Evolutionary conservation across 75 land plant genomes (phyloP), one percentile per base, ranked within the genome.

Genomic region (Adiantum capillusveneris): DNA sequence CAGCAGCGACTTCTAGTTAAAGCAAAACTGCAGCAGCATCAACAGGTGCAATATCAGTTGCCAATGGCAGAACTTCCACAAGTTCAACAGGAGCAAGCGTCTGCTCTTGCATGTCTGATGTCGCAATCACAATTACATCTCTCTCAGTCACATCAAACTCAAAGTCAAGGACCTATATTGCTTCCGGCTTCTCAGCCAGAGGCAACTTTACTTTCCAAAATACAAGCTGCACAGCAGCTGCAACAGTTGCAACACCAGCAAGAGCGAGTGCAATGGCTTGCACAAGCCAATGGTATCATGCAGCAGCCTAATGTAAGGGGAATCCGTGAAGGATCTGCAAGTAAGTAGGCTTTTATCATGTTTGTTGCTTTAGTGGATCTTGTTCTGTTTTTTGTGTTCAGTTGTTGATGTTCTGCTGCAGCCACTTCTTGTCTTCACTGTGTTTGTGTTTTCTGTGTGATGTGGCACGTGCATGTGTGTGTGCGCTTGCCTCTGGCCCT

Each of bases 1-100:
- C 60, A 57, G 52, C 60, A 65, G n/a, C n/a, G n/a, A 52, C 67
- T 45, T 42, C 67, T 57, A 59, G 56, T 68, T 62, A 48, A 67
- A 67, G 66, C 70, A 48, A 0, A 68, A 61, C 29, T 16, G 36
- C 70, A 67, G 53, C 66, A 49, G 30, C 31, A 29, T 16, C 58
- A 52, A 24, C 25, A n/a, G 31, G 28, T 31, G 26, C 60, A 41
- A 16, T 22, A 13, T 14, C 31, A 58, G 46, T 45, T 36, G 42
- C 59, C 56, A 25, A 19, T 34, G 34, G 61, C 45, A 27, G 27
- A 25, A 29, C 48, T 26, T 2, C 64, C 26, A 66, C 70, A 67
- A 45, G 67, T 60, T 21, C 70, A 60, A 12, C 57, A 49, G 25
- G 68, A 68, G 29, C 50, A 46, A 46, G 17, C 50, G 14, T 5